These are phyloP conservation scores for Sporobolomyces pararoseus DNA, from an alignment of 768 basidiomycete species.

Conservation along the genomic window DNA sequence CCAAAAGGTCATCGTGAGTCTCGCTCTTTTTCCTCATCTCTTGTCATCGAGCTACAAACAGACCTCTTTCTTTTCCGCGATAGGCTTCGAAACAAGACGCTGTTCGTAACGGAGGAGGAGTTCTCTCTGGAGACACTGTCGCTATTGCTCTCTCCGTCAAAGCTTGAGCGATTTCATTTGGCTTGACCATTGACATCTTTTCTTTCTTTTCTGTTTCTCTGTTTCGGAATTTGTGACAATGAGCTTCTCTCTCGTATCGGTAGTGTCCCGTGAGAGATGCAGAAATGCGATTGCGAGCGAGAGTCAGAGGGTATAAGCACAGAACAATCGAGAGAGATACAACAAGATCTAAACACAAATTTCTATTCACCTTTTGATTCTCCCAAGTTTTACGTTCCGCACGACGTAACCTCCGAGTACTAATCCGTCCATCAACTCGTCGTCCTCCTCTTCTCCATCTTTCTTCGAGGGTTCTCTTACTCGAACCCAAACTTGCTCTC, in stretches of 20 bases:
- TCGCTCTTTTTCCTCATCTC: no score
- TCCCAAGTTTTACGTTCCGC: constrained; percentile 12
- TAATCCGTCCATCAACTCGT: constrained; percentile 4
- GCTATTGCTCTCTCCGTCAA: not conserved
- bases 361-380: not conserved
- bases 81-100: constrained; percentile 24
- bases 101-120: constrained; percentile 21
- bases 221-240: no score
- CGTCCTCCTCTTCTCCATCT: constrained; percentile 1
- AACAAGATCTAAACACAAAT: not conserved
- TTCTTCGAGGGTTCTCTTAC: constrained; percentile 1
- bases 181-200: no score
- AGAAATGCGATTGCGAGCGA: no score
- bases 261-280: no score
- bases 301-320: no score
- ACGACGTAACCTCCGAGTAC: constrained; percentile 14
- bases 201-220: no score
- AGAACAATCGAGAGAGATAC: constrained; percentile 1
- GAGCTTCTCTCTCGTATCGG: no score
- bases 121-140: constrained; percentile 4
- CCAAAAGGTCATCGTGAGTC: constrained; percentile 30
- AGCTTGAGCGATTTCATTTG: no score
- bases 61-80: no score
- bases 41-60: no score
- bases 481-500: not conserved